Conservation (phyloP, 2,329 filamentous ascomycete genomes). For the Phyllosticta citriasiana region DNA sequence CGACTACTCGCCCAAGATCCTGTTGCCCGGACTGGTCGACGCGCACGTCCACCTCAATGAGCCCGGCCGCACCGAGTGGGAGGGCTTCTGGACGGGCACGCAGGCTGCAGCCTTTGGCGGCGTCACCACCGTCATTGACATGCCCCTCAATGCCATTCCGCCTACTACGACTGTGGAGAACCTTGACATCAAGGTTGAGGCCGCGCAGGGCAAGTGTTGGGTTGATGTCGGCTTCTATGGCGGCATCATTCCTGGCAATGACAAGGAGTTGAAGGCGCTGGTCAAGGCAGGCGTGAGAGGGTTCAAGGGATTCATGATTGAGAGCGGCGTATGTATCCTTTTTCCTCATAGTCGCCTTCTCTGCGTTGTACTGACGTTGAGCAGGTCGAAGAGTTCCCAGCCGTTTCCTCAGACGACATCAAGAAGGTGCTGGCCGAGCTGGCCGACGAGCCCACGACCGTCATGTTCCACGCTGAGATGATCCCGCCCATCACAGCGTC, state of each 20-base stretch:
- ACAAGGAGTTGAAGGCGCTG: conserved; percentile 64
- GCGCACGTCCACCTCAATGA: conserved; percentile 97
- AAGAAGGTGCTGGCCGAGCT: conserved; percentile 69
- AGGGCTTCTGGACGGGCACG: conserved; percentile 93
- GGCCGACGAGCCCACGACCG: conserved; percentile 70
- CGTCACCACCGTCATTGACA: conserved; percentile 93
- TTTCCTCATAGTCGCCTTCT: neutral
- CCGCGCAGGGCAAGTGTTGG: conserved; percentile 84
- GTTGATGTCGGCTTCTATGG: conserved; percentile 99
- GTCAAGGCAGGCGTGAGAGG: conserved; percentile 81
- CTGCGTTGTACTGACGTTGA: neutral
- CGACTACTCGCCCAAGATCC: conserved; percentile 73
- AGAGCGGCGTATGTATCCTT: conserved; percentile 68
- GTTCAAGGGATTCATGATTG: conserved; percentile 96
- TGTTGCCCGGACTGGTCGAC: conserved; percentile 87
- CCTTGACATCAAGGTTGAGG: conserved; percentile 74
- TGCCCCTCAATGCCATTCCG: conserved; percentile 95
- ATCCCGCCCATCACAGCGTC: conserved; percentile 75
- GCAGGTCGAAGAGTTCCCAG: conserved; percentile 85
- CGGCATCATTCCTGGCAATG: conserved; percentile 85
- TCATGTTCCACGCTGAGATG: conserved; percentile 99
- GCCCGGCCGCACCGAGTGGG: conserved; percentile 94
- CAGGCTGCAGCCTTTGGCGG: conserved; percentile 89
- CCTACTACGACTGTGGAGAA: conserved; percentile 83
- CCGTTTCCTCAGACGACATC: conserved; percentile 73